A percentile compares a stretch with the other conserved stretches of the same genome.
These are phyloP conservation scores for Amanita exitialis DNA, from an alignment of 768 basidiomycete genomes.

Conservation along the genomic window DNA sequence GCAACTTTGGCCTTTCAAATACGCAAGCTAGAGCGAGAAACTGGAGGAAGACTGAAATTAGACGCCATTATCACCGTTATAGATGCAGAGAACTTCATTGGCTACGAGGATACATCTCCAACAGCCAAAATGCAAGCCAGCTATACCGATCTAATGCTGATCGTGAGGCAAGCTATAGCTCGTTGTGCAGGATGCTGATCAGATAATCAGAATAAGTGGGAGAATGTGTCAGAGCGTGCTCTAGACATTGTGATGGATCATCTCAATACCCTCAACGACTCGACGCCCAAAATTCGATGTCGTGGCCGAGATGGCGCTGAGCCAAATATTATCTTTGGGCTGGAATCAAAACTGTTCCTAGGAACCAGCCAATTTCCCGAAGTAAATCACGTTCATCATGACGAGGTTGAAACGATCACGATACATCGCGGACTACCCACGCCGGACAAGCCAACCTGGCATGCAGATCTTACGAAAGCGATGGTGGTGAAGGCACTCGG, in stretches of 20 bases:
- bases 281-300: constrained; percentile 76
- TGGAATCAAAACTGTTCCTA: constrained; percentile 73
- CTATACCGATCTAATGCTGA: constrained; percentile 85
- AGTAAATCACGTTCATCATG: constrained; percentile 34
- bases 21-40: constrained; percentile 76
- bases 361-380: constrained; percentile 13
- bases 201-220: constrained; percentile 73
- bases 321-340: constrained; percentile 77
- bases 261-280: constrained; percentile 81
- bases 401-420: constrained; percentile 81
- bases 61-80: constrained; percentile 91
- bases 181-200: constrained; percentile 1
- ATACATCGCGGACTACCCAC: constrained; percentile 27
- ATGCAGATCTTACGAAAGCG: constrained; percentile 22
- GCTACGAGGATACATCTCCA: constrained; percentile 87
- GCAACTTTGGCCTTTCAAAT: constrained; percentile 94
- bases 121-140: constrained; percentile 94
- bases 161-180: constrained; percentile 38
- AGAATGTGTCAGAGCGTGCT: constrained; percentile 66
- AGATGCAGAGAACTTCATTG: constrained; percentile 84
- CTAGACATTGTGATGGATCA: constrained; percentile 83
- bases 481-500: constrained; percentile 37
- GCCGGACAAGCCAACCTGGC: constrained; percentile 5
- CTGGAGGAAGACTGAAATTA: constrained; percentile 62
- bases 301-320: constrained; percentile 56